Conservation (phyloP, 495 filamentous ascomycete genomes). For the Tetracladium marchalianum region DNA sequence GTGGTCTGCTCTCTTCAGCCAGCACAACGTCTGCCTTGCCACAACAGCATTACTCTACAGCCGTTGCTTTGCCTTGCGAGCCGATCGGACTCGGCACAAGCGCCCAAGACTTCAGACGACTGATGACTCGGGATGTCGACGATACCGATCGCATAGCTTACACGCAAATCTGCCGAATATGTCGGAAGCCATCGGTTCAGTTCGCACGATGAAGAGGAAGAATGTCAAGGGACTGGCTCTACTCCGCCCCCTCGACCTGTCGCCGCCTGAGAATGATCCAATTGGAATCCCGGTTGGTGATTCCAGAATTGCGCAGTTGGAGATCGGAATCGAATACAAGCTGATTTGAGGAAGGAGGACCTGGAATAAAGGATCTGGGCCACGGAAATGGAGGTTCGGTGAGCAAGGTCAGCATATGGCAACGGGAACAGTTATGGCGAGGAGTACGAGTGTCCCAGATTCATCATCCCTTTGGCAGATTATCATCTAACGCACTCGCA, state of each 20-base stretch:
- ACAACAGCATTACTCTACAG: too few species aligned
- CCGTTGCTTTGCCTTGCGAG: too few species aligned
- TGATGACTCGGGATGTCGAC: too few species aligned
- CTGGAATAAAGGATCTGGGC: constrained; percentile 89
- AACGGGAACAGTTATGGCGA: constrained; percentile 92
- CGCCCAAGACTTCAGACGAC: too few species aligned
- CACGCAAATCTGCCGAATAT: constrained; percentile 4
- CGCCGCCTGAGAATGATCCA: constrained; percentile 29
- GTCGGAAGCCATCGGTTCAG: constrained; percentile 62
- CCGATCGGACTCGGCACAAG: too few species aligned
- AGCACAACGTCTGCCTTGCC: too few species aligned
- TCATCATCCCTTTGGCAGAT: background rate
- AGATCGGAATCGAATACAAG: constrained; percentile 95
- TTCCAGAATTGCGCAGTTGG: constrained; percentile 44
- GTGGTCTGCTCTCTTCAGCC: too few species aligned
- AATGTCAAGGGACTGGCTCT: constrained; percentile 88
- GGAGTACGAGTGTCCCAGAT: constrained; percentile 54
- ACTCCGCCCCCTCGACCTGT: constrained; percentile 50
- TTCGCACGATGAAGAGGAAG: constrained; percentile 92
- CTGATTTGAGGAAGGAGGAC: constrained; percentile 85
- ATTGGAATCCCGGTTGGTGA: constrained; percentile 13
- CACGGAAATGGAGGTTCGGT: constrained; percentile 96
- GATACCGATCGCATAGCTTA: too few species aligned
- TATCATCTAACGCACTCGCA: constrained; percentile 23
- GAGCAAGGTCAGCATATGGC: constrained; percentile 94